phyloP scores from a whole-genome alignment of 129 eudicot genomes.

The Pulicaria dysenterica region DNA sequence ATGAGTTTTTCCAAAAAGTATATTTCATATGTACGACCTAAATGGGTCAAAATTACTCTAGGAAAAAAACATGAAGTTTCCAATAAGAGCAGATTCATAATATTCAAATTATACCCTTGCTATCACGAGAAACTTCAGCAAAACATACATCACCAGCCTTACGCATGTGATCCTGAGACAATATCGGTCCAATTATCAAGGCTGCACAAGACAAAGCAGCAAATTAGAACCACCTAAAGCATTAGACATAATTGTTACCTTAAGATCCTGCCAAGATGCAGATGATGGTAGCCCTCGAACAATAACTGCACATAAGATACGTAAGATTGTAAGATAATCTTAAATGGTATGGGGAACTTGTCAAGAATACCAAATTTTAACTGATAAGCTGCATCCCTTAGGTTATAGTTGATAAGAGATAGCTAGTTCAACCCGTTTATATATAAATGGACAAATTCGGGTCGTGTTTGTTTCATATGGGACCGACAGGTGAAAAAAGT shows the following conservation, averaged over 20 bases:
- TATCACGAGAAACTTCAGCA: conserved; percentile 90
- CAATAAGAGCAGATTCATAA: neutral
- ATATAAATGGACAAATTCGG: neutral
- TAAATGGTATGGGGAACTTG: neutral
- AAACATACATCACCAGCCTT: conserved; percentile 99
- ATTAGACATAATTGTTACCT: conserved; percentile 47
- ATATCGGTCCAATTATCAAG: neutral
- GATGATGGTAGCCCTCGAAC: conserved; percentile 95
- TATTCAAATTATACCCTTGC: conserved; percentile 56
- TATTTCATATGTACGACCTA: neutral
- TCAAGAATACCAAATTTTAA: neutral
- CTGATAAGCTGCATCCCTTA: neutral
- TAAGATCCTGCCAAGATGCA: conserved; percentile 98
- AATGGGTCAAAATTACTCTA: conserved; percentile 9
- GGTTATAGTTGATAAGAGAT: neutral
- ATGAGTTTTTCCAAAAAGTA: too few relatives aligned
- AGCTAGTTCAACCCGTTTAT: neutral
- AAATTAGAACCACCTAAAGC: neutral
- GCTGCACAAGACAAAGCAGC: neutral
- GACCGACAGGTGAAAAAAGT: neutral
- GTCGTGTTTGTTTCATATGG: neutral
- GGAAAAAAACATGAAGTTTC: neutral
- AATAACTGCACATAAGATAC: conserved; percentile 50
- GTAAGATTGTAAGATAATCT: conserved; percentile 8
- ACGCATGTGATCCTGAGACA: conserved; percentile 90